Conservation (phyloP, 2,329 filamentous ascomycete species). For the Didymella lethalis region DNA sequence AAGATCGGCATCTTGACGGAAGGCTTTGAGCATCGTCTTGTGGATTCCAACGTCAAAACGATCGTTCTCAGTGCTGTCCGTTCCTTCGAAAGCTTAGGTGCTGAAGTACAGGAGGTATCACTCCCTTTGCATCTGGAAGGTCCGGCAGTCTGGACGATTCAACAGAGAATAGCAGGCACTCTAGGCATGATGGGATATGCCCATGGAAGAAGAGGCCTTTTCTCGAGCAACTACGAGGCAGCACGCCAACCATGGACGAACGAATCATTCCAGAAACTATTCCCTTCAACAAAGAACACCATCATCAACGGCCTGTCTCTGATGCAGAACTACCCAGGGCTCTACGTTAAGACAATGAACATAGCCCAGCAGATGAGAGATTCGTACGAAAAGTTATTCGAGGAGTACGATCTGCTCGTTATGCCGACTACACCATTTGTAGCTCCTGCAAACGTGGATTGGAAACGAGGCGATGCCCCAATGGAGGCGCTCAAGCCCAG, state of each 20-base stretch:
- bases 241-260: conserved; percentile 13
- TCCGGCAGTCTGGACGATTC: conserved; percentile 51
- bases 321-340: conserved; percentile 47
- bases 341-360: conserved; percentile 55
- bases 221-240: conserved; percentile 34
- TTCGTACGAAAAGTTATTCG: conserved; percentile 49
- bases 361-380: conserved; percentile 51
- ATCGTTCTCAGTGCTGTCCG: conserved; percentile 53
- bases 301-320: conserved; percentile 54
- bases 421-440: conserved; percentile 51
- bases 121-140: conserved; percentile 50
- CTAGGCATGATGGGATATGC: conserved; percentile 28
- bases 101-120: conserved; percentile 51
- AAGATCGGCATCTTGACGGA: conserved; percentile 40
- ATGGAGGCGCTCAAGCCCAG: conserved; percentile 40
- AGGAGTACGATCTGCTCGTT: conserved; percentile 52
- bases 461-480: conserved; percentile 38
- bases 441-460: conserved; percentile 32
- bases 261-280: conserved; percentile 56
- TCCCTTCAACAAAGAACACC: conserved; percentile 59
- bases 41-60: conserved; percentile 52
- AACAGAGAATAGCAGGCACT: conserved; percentile 16
- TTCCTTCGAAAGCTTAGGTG: conserved; percentile 52
- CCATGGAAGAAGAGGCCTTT: conserved; percentile 58
- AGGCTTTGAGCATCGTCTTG: conserved; percentile 37